phyloP scores from a whole-genome alignment of 306 rosid species.

The Neltuma alba region DNA sequence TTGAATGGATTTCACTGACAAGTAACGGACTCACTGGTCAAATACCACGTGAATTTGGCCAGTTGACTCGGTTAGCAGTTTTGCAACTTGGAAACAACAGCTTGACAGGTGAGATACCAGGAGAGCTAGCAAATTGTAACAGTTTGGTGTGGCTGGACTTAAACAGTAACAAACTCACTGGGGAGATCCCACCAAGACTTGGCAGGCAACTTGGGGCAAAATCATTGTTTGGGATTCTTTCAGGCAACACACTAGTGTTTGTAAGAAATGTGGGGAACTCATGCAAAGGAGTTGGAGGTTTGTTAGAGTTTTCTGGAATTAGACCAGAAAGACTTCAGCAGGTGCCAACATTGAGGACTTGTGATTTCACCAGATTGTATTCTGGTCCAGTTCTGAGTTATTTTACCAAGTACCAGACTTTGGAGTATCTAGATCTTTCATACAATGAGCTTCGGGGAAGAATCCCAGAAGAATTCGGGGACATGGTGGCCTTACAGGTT shows the following conservation, averaged over 20 bases:
- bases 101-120: conserved; percentile 84
- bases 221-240: conserved; percentile 78
- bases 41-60: conserved; percentile 74
- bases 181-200: conserved; percentile 90
- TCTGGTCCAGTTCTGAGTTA: conserved; percentile 88
- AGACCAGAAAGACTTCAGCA: conserved; percentile 84
- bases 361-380: conserved; percentile 86
- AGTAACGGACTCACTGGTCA: conserved; percentile 79
- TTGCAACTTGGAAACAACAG: conserved; percentile 95
- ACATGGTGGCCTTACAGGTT: conserved; percentile 93
- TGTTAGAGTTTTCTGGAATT: conserved; percentile 88
- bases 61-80: conserved; percentile 81
- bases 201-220: conserved; percentile 91
- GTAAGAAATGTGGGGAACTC: conserved; percentile 91
- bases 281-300: conserved; percentile 95
- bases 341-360: conserved; percentile 80
- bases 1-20: conserved; percentile 94
- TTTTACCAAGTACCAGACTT: conserved; percentile 87
- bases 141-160: conserved; percentile 98
- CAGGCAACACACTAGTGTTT: conserved; percentile 90
- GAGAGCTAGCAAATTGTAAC: conserved; percentile 78
- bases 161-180: conserved; percentile 94
- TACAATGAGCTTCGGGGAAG: conserved; percentile 87
- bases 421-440: conserved; percentile 96
- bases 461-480: conserved; percentile 89